Percentiles rank a stretch among this genome's conserved stretches.
These are phyloP conservation scores for Dryadomyces quercus-mongolicae DNA, from an alignment of 2,329 filamentous ascomycete species.

Conservation along the genomic window DNA sequence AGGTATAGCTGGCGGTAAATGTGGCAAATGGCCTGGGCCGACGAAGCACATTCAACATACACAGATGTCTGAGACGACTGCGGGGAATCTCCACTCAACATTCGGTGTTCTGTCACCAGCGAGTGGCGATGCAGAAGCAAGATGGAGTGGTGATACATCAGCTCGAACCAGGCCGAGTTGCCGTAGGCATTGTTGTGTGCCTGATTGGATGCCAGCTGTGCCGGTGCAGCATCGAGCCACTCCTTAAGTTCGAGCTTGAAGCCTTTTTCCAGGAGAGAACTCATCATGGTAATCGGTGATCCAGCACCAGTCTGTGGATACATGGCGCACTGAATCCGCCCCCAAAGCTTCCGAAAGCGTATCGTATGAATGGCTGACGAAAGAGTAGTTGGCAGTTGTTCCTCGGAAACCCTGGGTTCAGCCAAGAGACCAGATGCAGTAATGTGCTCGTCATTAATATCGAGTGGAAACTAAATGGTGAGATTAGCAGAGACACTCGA, in stretches of 20 bases:
- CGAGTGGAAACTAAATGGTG: constrained; percentile 14
- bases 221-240: constrained; percentile 9
- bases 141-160: constrained; percentile 26
- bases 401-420: constrained; percentile 9
- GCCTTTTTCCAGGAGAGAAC: neutral
- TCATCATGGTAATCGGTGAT: too few relatives aligned
- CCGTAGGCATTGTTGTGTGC: too few relatives aligned
- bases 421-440: constrained; percentile 12
- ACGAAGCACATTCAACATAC: constrained; percentile 10
- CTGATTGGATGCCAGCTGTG: constrained; percentile 17
- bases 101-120: neutral
- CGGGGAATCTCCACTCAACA: neutral
- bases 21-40: constrained; percentile 20
- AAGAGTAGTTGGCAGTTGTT: constrained; percentile 16
- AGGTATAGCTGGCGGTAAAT: constrained; percentile 23
- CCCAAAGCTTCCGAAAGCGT: constrained; percentile 19
- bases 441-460: constrained; percentile 19
- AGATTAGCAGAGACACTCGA: neutral
- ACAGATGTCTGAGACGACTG: neutral
- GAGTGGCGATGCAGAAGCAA: constrained; percentile 23
- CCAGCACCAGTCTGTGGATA: constrained; percentile 12
- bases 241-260: constrained; percentile 17
- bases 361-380: constrained; percentile 19
- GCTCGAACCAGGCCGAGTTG: constrained; percentile 20
- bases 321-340: constrained; percentile 16